Evolutionary conservation across 2,329 filamentous ascomycete species (phyloP), one percentile per base, ranked within the genome.

Genomic region (Pseudogymnoascus verrucosus): DNA sequence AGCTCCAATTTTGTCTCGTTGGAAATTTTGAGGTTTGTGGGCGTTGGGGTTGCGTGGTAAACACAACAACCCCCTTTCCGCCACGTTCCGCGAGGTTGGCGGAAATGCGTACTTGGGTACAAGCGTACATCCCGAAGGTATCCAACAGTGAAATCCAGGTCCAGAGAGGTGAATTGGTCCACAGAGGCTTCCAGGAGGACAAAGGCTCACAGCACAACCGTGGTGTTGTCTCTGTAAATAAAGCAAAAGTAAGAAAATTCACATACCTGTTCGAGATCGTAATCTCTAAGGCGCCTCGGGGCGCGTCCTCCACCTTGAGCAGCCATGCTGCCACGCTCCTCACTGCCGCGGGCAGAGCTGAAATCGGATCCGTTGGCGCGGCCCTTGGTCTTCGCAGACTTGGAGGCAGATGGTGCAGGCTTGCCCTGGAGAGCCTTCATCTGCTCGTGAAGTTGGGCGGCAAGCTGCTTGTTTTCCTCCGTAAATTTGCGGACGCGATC

Each of bases 401-500:
- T 67, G 71, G 74, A 57, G 74, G 73, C 61, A 74, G 80, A 76
- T 66, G 72, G 59, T 2, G 44, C 28, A n/a, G 63, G 57, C 64
- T 73, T 69, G 67, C 74, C 63, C 73, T 76, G 61, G 74, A 77
- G 68, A 74, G 76, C 62, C 65, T 72, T 87, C 77, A 86, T 82
- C 75, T 91, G 88, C 64, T 86, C 83, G 70, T 87, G 83, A 31
- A 93, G 81, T 75, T 89, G 88, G 63, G 81, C 80, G 21, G 93
- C 92, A 39, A 99, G 84, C 74, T 96, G 91, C 73, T 91, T 90
- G 78, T 98, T 97, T 78, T 98, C 95, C 64, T 96, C 91, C 61
- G 88, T 96, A 74, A 93, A 89, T 78, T 97, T 97, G 73, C 93
- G 89, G 66, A 99, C 88, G 69, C 95, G 90, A 75, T 98, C 93